A percentile compares a stretch with the other conserved stretches of the same genome.
Conservation (phyloP, 352 stramenopile genomes). For the Pythium folliculosum region DNA sequence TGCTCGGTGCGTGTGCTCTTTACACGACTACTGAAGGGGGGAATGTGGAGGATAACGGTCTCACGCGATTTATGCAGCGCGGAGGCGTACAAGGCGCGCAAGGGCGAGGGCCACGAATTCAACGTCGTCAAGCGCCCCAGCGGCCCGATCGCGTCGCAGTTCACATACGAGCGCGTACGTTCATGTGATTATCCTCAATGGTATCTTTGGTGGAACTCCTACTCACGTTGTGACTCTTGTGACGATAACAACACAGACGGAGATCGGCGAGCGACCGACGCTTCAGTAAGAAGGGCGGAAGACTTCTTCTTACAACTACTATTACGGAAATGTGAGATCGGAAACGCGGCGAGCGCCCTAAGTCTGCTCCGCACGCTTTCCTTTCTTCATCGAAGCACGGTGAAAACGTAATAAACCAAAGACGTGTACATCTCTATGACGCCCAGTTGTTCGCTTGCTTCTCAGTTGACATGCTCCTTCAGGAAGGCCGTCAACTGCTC, state of each 20-base stretch:
- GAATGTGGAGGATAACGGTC: not conserved
- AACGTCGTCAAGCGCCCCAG: constrained; percentile 46
- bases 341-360: constrained; percentile 5
- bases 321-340: constrained; percentile 2
- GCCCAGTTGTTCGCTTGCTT: not conserved
- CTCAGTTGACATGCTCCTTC: constrained; percentile 9
- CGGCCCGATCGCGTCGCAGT: constrained; percentile 47
- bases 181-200: not conserved
- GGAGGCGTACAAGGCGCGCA: constrained; percentile 58
- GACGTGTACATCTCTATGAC: constrained; percentile 17
- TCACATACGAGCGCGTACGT: constrained; percentile 55
- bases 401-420: constrained; percentile 24
- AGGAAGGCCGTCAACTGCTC: constrained; percentile 62
- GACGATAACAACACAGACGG: constrained; percentile 26
- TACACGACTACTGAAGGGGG: too few relatives aligned
- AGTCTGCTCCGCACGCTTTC: not conserved
- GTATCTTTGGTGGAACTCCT: not conserved
- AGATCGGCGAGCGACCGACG: constrained; percentile 66
- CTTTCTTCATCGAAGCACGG: not conserved
- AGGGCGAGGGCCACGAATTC: constrained; percentile 44
- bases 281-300: constrained; percentile 32
- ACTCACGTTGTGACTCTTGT: not conserved
- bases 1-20: constrained; percentile 45
- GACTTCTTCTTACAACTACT: not conserved
- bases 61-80: constrained; percentile 31